These are phyloP conservation scores for Yamadazyma endophytica DNA, from an alignment of 805 yeast species.

Conservation along the genomic window DNA sequence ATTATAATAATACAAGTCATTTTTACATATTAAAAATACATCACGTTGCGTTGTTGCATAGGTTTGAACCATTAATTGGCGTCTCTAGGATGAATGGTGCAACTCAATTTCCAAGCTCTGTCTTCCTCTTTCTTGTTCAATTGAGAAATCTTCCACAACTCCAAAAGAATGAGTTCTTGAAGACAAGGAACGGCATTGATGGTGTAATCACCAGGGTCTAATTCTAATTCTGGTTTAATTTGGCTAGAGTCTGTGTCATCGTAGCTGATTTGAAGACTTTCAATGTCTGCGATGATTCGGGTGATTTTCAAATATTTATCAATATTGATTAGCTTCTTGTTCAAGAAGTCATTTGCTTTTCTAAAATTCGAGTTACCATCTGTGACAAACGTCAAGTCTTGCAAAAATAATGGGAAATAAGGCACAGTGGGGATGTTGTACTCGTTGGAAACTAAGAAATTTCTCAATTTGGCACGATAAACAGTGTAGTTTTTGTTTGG, in stretches of 20 bases:
- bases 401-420: slow-evolving; percentile 67
- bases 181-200: slow-evolving; percentile 40
- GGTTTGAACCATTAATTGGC: slow-evolving; percentile 1
- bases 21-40: neutral
- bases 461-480: slow-evolving; percentile 59
- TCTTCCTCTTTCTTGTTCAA: slow-evolving; percentile 58
- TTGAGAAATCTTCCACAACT: slow-evolving; percentile 67
- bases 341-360: slow-evolving; percentile 53
- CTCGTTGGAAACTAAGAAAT: slow-evolving; percentile 47
- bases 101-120: slow-evolving; percentile 70
- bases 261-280: slow-evolving; percentile 53
- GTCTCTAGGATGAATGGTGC: slow-evolving; percentile 53
- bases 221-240: no score
- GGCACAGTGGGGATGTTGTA: slow-evolving; percentile 67
- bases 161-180: slow-evolving; percentile 60
- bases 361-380: slow-evolving; percentile 76
- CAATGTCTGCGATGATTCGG: slow-evolving; percentile 61
- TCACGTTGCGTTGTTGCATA: neutral
- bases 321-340: slow-evolving; percentile 61
- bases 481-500: slow-evolving; percentile 71
- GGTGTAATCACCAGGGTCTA: slow-evolving; percentile 27
- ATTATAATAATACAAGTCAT: no score
- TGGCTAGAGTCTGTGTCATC: slow-evolving; percentile 11
- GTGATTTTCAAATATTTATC: slow-evolving; percentile 71
- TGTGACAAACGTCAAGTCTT: slow-evolving; percentile 74